These are phyloP conservation scores for Lecanicillium sp. DNA, from an alignment of 2,329 filamentous ascomycete genomes.

Conservation along the genomic window DNA sequence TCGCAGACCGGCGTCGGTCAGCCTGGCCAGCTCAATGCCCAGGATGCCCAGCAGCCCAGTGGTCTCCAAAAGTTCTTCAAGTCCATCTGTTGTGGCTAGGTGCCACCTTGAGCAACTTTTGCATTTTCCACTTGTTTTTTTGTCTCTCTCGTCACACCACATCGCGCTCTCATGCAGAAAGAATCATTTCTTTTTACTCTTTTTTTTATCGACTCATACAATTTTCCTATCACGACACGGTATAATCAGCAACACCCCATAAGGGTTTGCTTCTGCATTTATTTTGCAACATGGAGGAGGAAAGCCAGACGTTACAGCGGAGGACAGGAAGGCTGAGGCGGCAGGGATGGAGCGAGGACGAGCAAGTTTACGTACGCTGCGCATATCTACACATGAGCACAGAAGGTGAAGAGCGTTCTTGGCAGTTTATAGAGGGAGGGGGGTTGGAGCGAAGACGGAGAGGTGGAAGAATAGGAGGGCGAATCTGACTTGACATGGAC, in stretches of 20 bases:
- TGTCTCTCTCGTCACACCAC: background rate
- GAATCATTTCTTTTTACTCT: background rate
- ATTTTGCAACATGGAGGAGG: constrained; percentile 2
- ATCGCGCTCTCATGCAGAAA: no score
- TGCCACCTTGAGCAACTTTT: constrained; percentile 6
- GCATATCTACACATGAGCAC: background rate
- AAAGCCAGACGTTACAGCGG: background rate
- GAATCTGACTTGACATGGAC: constrained; percentile 7
- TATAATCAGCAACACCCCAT: constrained; percentile 4
- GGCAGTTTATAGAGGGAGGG: no score
- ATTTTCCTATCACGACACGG: constrained; percentile 6
- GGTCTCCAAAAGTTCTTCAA: constrained; percentile 92
- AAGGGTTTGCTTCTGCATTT: background rate
- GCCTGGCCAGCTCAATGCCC: constrained; percentile 45
- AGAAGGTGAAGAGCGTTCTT: background rate
- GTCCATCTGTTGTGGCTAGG: constrained; percentile 79
- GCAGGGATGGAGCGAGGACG: background rate
- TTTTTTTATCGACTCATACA: background rate
- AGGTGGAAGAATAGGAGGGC: background rate
- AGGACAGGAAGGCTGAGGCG: background rate
- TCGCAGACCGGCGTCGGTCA: constrained; percentile 50
- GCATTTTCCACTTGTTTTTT: no score
- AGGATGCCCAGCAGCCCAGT: constrained; percentile 63
- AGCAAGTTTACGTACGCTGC: background rate
- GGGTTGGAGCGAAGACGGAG: no score